Base-by-base conservation (phyloP, 768 basidiomycete species). In the Calocybe indica region DNA sequence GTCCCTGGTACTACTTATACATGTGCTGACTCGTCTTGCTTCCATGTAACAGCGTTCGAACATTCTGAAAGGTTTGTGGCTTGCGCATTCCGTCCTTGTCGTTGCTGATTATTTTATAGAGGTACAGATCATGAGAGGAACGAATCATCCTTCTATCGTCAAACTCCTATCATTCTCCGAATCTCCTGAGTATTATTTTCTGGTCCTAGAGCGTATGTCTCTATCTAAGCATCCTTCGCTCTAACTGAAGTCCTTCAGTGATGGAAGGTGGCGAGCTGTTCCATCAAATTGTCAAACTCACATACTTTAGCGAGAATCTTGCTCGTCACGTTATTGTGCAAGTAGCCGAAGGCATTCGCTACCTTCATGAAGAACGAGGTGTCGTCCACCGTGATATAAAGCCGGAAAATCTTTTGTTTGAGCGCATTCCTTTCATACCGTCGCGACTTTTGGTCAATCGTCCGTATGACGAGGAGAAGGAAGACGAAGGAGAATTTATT, bases 371-470 rank as follows among this genome's bases (percentile, higher is more conserved):
- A 64, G 96, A 97, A 63, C 85, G 92, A 13, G 96, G 96, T 7
- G 93, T 99, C 30, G 94, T 98, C 2, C 96, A 99, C 64, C 90
- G 96, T 33, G 96, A 99, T 61, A 99, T 99, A 73, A 99, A 99
- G 62, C 96, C 96, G 1, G 96, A 98, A 61, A 99, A 98, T 62
- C 72, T 99, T 11, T 74, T 99, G 1, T 99, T 98, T 62, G 88
- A 93, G 43, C 79, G 83, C 13, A 95, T 97, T 64, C 90, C 92
- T 31, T 88, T 95, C 60, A 72, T 90, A 12, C 93, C 95, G 1
- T 93, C 93, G 5, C 85, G 84, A 58, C 78, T 85, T 4, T 65
- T 40, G 0, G 50, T 80, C 36, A 76, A 76, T 2, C 85, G 93
- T 28, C 93, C 90, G 22, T 97, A 96, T 59, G 96, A 98, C 52